A percentile compares a stretch with the other conserved stretches of the same genome.
Evolutionary conservation across 73 alveolate species (phyloP).

Genomic region (Paramecium biaurelia): DNA sequence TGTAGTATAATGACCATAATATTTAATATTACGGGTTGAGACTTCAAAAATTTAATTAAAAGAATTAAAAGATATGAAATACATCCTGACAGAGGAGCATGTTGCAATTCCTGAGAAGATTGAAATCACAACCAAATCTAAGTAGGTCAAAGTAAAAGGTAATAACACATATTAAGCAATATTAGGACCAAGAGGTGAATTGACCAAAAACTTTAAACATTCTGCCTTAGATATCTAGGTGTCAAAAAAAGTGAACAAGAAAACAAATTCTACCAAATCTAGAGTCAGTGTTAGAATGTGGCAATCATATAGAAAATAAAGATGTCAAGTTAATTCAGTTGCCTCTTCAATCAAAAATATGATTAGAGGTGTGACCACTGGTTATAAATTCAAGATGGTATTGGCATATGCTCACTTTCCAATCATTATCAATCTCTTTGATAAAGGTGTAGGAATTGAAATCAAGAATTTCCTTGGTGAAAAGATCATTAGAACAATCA

Average conservation of each 20-base stretch:
- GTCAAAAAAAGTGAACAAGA: conserved; percentile 28
- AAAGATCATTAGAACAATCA: conserved; percentile 82
- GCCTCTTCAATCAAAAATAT: conserved; percentile 71
- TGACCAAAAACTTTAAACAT: conserved; percentile 47
- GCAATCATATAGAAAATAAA: conserved; percentile 58
- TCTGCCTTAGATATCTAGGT: conserved; percentile 57
- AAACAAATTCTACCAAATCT: not conserved
- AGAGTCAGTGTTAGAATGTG: conserved; percentile 36
- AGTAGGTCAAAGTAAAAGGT: conserved; percentile 58
- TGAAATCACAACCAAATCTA: conserved; percentile 50
- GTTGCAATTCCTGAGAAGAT: conserved; percentile 53
- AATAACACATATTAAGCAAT: not conserved
- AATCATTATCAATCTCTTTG: conserved; percentile 83
- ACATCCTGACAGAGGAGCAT: conserved; percentile 63
- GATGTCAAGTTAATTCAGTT: conserved; percentile 57
- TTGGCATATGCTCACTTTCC: conserved; percentile 97
- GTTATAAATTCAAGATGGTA: conserved; percentile 94
- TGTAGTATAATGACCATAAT: not conserved
- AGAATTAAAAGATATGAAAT: conserved; percentile 61
- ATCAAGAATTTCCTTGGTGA: conserved; percentile 95
- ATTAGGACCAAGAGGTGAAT: conserved; percentile 58
- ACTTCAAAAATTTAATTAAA: not conserved
- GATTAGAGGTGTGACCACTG: conserved; percentile 77
- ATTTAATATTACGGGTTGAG: not conserved
- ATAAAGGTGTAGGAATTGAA: conserved; percentile 78